Evolutionary conservation across 352 stramenopile genomes (phyloP), one percentile per base, ranked within the genome.

Genomic region (Peronospora belbahrii): DNA sequence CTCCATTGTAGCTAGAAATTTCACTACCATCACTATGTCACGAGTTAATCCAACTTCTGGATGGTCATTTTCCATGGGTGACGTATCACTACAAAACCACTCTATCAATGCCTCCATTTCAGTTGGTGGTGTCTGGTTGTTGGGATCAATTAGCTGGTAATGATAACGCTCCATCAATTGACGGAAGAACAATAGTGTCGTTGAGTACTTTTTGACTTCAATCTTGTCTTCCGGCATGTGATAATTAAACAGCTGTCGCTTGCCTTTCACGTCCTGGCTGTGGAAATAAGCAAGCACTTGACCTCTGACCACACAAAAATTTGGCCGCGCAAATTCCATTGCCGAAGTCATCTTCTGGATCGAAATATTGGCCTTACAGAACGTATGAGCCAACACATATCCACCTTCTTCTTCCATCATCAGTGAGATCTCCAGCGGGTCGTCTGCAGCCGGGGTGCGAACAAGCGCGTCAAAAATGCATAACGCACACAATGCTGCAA

Each of bases 31-130:
- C 19, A 88, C 81, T 11, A 94, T 33, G 38, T 95, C 81, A 17
- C 85, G 74, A 40, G 84, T 69, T 10, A 94, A 52, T 0, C 56
- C 66, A 15, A 94, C 81, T 56, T 95, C 85, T 0, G 78, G 70
- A 36, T 95, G 84, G 3, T 95, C 76, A 20, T 69, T 62, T 15
- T 82, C 74, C 68, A 95, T 86, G 0, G 80, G 70, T 0, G 82
- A 86, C 10, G 72, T 68, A 8, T 86, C 77, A 13, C 74, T 77
- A 31, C 69, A 85, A 48, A 95, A 90, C 83, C 85, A 95, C 41
- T 94, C 85, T 62, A 95, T 88, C 22, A 95, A 50, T 14, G 85
- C 81, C 54, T 95, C 85, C 81, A 95, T 95, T 57, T 95, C 85
- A 13, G 76, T 90, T 19, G 79, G 83, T 14, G 85, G 83, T 7